Evolutionary conservation across 352 stramenopile species (phyloP).

Genomic region (Pythium angustatum): DNA sequence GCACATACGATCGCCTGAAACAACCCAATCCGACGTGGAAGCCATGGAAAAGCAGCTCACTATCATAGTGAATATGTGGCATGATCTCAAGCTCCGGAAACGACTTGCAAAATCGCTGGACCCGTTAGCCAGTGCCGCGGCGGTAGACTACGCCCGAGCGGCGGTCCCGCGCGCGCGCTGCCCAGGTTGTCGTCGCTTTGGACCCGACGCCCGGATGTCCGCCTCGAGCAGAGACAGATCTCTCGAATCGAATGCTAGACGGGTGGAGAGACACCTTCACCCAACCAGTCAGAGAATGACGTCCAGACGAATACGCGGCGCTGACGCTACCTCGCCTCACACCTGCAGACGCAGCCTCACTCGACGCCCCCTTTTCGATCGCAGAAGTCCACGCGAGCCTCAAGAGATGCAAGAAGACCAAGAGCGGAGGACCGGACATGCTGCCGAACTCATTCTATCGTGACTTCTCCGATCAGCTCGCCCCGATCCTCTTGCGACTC

Average conservation of each 20-base stretch:
- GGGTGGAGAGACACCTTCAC: too few relatives aligned
- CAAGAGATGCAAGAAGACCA: slow-evolving; percentile 4
- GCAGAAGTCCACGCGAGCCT: neutral
- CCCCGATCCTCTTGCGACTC: neutral
- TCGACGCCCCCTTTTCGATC: neutral
- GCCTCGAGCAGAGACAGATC: too few relatives aligned
- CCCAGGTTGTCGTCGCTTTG: too few relatives aligned
- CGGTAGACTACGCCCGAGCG: neutral
- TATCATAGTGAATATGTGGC: neutral
- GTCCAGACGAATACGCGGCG: neutral
- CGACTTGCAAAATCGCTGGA: neutral
- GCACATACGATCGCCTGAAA: neutral
- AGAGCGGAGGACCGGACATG: slow-evolving; percentile 8
- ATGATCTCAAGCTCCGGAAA: neutral
- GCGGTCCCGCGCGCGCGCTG: too few relatives aligned
- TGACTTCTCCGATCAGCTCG: neutral
- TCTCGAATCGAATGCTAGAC: too few relatives aligned
- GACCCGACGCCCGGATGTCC: too few relatives aligned
- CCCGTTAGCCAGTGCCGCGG: too few relatives aligned
- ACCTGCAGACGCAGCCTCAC: neutral
- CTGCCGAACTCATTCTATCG: neutral
- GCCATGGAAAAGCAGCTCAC: neutral
- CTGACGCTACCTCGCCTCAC: too few relatives aligned
- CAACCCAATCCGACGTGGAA: neutral
- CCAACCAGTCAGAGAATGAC: neutral